phyloP scores from a whole-genome alignment of 306 rosid genomes.

The Prunus persica region Prunus_persica_NCBIv2 NC_034014.1:5415001-5415500 shows the following conservation, averaged over 20 bases:
- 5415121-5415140: slow-evolving; percentile 12
- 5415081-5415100: neutral
- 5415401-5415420: slow-evolving; percentile 68
- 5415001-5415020: slow-evolving; percentile 21
- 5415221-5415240: neutral
- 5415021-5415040: slow-evolving; percentile 32
- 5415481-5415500: slow-evolving; percentile 44
- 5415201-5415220: neutral
- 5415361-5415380: slow-evolving; percentile 44
- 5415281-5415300: slow-evolving; percentile 4
- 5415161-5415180: neutral
- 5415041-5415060: slow-evolving; percentile 2
- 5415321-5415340: slow-evolving; percentile 33
- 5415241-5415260: neutral
- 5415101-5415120: neutral
- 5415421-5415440: slow-evolving; percentile 37
- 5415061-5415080: neutral
- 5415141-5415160: neutral
- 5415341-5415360: slow-evolving; percentile 35
- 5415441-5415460: slow-evolving; percentile 38
- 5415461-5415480: slow-evolving; percentile 34
- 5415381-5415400: slow-evolving; percentile 54
- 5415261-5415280: slow-evolving; percentile 27
- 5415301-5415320: slow-evolving; percentile 19
- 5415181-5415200: slow-evolving; percentile 20